phyloP scores from a whole-genome alignment of 129 eudicot genomes.

The Glebionis coronaria region DNA sequence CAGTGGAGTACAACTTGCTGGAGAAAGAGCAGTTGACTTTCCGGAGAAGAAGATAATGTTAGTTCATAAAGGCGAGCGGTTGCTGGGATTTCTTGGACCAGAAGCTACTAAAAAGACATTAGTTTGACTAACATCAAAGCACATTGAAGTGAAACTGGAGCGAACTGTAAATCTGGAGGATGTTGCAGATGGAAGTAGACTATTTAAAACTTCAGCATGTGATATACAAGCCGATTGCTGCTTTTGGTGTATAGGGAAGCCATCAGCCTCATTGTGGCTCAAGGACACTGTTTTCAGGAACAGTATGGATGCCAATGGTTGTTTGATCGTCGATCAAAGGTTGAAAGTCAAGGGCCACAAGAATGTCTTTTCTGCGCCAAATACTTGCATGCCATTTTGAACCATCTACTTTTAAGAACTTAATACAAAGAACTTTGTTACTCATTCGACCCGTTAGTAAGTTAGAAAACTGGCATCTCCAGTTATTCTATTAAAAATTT shows the following conservation, averaged over 20 bases:
- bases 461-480: no score
- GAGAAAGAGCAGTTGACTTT: slow-evolving; percentile 73
- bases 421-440: no score
- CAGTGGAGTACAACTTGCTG: slow-evolving; percentile 85
- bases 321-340: slow-evolving; percentile 61
- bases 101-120: slow-evolving; percentile 72
- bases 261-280: slow-evolving; percentile 66
- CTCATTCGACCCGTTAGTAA: no score
- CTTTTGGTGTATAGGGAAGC: slow-evolving; percentile 74
- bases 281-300: slow-evolving; percentile 46
- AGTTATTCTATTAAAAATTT: no score
- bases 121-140: slow-evolving; percentile 63
- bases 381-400: no score
- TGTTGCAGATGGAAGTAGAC: slow-evolving; percentile 41
- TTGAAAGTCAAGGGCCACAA: slow-evolving; percentile 55
- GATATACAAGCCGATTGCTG: slow-evolving; percentile 67
- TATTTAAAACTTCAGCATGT: slow-evolving; percentile 53
- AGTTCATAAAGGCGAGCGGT: slow-evolving; percentile 63
- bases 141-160: slow-evolving; percentile 62
- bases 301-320: slow-evolving; percentile 51
- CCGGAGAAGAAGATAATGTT: slow-evolving; percentile 59
- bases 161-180: slow-evolving; percentile 52
- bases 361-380: slow-evolving; percentile 48
- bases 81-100: slow-evolving; percentile 76
- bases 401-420: no score